Evolutionary conservation across 2,329 filamentous ascomycete species (phyloP).

Genomic region (Dendryphion nanum): DNA sequence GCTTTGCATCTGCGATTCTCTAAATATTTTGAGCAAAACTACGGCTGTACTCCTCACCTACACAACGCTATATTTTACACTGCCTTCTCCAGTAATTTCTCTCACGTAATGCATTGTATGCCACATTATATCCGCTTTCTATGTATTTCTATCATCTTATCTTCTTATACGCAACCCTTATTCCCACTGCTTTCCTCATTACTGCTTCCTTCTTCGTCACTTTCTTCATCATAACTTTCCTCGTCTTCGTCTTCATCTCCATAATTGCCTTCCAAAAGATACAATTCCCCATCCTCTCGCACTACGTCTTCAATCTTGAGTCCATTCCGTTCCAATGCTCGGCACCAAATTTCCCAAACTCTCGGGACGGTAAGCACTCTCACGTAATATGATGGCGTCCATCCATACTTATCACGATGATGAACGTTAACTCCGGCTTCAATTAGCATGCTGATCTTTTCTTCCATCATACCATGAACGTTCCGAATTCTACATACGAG

Average conservation of each 20-base stretch:
- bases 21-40: too few species aligned
- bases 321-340: conserved; percentile 6
- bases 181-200: neutral
- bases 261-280: too few species aligned
- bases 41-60: too few species aligned
- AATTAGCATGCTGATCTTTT: conserved; percentile 3
- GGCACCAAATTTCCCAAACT: conserved; percentile 2
- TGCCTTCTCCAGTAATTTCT: too few species aligned
- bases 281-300: conserved; percentile 4
- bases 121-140: too few species aligned
- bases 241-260: too few species aligned
- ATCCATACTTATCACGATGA: conserved; percentile 2
- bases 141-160: too few species aligned
- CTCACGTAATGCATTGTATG: too few species aligned
- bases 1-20: neutral
- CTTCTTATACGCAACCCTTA: too few species aligned
- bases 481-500: too few species aligned
- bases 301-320: conserved; percentile 3
- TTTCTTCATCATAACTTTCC: conserved; percentile 1
- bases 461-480: conserved; percentile 1
- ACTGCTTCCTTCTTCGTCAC: conserved; percentile 2
- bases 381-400: conserved; percentile 1
- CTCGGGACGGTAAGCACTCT: neutral
- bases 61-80: too few species aligned
- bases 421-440: conserved; percentile 2